A percentile compares a stretch with the other conserved stretches of the same genome.
phyloP scores from a whole-genome alignment of 768 basidiomycete genomes.

The Termitomyces heimii region DNA sequence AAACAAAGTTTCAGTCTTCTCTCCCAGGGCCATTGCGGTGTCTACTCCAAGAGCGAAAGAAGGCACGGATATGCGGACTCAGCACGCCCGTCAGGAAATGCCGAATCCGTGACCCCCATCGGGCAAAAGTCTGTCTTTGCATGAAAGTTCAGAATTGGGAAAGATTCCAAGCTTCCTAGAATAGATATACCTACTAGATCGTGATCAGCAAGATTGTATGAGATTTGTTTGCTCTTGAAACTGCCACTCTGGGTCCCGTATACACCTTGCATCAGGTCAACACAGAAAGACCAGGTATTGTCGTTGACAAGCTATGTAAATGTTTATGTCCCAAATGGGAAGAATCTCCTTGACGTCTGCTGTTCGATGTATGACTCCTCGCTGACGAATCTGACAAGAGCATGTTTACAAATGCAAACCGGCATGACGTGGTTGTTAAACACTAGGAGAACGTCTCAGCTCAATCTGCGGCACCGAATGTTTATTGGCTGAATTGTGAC shows the following conservation, averaged over 20 bases:
- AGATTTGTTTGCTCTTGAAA: constrained; percentile 1
- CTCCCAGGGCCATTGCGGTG: constrained; percentile 13
- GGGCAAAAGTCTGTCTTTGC: constrained; percentile 14
- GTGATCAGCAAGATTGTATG: neutral
- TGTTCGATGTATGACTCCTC: constrained; percentile 3
- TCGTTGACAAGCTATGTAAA: neutral
- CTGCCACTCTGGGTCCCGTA: neutral
- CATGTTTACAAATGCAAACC: neutral
- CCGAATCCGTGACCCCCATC: constrained; percentile 15
- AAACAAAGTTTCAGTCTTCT: constrained; percentile 30
- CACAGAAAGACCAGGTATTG: neutral
- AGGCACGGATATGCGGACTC: constrained; percentile 19
- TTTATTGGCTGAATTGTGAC: neutral
- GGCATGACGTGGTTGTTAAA: constrained; percentile 4
- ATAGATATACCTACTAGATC: neutral
- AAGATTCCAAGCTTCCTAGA: neutral
- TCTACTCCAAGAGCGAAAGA: constrained; percentile 16
- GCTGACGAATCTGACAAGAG: constrained; percentile 3
- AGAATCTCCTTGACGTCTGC: constrained; percentile 3
- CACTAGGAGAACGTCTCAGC: constrained; percentile 1
- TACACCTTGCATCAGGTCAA: neutral
- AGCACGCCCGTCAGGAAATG: constrained; percentile 15
- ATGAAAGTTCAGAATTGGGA: constrained; percentile 10
- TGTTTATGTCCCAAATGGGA: neutral
- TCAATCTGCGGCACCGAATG: constrained; percentile 10